Percentiles rank a stretch among this genome's conserved stretches.
phyloP scores from a whole-genome alignment of 768 basidiomycete species.

The Suillus clintonianus region DNA sequence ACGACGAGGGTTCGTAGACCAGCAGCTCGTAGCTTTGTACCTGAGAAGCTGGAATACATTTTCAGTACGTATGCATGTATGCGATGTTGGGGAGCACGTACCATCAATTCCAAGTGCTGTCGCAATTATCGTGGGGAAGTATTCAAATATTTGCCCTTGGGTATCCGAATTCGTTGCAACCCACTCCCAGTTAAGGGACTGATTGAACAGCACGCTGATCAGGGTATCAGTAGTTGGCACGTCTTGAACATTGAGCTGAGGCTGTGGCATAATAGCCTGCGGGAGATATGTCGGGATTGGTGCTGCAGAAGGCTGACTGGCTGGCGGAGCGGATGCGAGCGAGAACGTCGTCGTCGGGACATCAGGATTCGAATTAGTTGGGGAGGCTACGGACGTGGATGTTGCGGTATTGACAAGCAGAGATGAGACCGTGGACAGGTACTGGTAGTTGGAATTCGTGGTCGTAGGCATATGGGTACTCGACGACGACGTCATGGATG shows the following conservation, averaged over 20 bases:
- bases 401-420: slow-evolving; percentile 31
- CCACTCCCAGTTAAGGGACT: slow-evolving; percentile 65
- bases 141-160: slow-evolving; percentile 77
- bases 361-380: slow-evolving; percentile 41
- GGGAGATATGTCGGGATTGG: slow-evolving; percentile 64
- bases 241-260: slow-evolving; percentile 22
- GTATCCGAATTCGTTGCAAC: slow-evolving; percentile 60
- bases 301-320: slow-evolving; percentile 25
- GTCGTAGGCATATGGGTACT: slow-evolving; percentile 10
- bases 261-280: slow-evolving; percentile 54
- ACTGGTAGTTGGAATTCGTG: slow-evolving; percentile 34
- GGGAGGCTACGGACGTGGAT: slow-evolving; percentile 19
- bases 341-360: slow-evolving; percentile 31
- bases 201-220: slow-evolving; percentile 68
- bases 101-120: slow-evolving; percentile 45
- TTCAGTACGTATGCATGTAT: slow-evolving; percentile 32
- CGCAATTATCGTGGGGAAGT: slow-evolving; percentile 54
- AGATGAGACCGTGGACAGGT: slow-evolving; percentile 33
- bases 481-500: slow-evolving; percentile 14
- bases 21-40: slow-evolving; percentile 61
- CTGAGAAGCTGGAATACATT: slow-evolving; percentile 26
- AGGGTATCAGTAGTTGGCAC: slow-evolving; percentile 43
- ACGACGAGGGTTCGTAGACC: slow-evolving; percentile 66
- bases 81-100: slow-evolving; percentile 27
- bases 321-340: slow-evolving; percentile 19